phyloP scores from a whole-genome alignment of 139 green algal species.

The Tetradesmus obliquus region DNA sequence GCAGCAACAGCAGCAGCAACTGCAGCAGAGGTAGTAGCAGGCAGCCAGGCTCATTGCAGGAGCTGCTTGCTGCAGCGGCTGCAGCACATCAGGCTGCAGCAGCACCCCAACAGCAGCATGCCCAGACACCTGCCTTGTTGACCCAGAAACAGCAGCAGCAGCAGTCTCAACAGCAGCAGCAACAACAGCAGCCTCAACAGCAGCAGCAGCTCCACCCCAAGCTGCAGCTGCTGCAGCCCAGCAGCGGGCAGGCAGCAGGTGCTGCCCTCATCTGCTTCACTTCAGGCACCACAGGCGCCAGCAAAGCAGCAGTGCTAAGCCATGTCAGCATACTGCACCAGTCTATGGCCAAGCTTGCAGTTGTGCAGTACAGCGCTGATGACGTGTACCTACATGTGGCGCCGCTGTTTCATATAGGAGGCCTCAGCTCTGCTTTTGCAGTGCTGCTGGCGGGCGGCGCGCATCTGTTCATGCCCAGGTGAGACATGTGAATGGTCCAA shows the following conservation, averaged over 20 bases:
- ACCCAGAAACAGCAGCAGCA: neutral
- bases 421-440: constrained; percentile 84
- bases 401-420: constrained; percentile 91
- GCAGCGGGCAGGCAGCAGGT: constrained; percentile 49
- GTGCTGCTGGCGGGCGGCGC: constrained; percentile 74
- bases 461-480: constrained; percentile 73
- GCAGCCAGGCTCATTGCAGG: neutral
- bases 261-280: constrained; percentile 64
- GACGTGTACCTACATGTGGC: constrained; percentile 92
- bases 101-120: neutral
- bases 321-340: constrained; percentile 73
- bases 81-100: neutral
- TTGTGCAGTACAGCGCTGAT: constrained; percentile 67
- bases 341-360: constrained; percentile 80
- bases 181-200: constrained; percentile 22
- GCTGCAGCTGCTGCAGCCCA: constrained; percentile 5
- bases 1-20: neutral
- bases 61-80: neutral
- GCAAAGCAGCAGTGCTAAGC: constrained; percentile 75
- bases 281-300: constrained; percentile 75
- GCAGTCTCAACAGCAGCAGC: constrained; percentile 24
- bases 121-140: too few relatives aligned
- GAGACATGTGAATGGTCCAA: neutral
- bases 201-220: constrained; percentile 1
- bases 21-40: neutral